phyloP scores from a whole-genome alignment of 257 asterid genomes.

The Capsicum rhomboideum region DNA sequence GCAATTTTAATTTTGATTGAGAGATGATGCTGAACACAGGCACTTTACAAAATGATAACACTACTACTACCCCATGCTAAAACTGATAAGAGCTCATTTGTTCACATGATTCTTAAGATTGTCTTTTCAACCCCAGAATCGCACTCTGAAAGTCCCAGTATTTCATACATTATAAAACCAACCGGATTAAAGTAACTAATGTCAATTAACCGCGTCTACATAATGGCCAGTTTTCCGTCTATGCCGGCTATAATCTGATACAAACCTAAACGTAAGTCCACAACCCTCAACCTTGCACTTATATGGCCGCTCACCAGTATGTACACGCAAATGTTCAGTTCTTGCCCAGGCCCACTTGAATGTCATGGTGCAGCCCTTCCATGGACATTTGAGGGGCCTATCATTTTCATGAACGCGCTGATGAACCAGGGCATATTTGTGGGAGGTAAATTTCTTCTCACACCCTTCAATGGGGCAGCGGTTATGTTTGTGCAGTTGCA shows the following conservation, averaged over 20 bases:
- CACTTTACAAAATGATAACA: background rate
- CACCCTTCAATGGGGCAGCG: conserved; percentile 69
- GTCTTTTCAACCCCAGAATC: conserved; percentile 6
- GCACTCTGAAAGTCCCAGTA: background rate
- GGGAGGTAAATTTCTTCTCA: conserved; percentile 71
- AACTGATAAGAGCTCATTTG: conserved; percentile 4
- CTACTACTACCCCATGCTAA: conserved; percentile 9
- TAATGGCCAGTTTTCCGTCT: conserved; percentile 82
- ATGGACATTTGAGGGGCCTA: conserved; percentile 78
- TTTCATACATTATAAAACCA: background rate
- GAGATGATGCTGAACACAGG: background rate
- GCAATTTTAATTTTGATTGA: background rate
- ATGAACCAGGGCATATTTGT: conserved; percentile 59
- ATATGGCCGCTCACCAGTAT: conserved; percentile 80
- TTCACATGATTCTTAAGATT: conserved; percentile 19
- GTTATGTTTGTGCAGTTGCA: conserved; percentile 53
- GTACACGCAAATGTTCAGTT: conserved; percentile 83
- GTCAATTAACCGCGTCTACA: conserved; percentile 12
- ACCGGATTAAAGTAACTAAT: background rate
- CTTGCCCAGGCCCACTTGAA: conserved; percentile 99
- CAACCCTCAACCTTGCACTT: conserved; percentile 65
- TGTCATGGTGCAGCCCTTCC: conserved; percentile 81
- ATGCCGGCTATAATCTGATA: conserved; percentile 83
- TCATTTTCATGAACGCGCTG: conserved; percentile 79
- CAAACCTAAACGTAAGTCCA: conserved; percentile 82